These are phyloP conservation scores for Penium margaritaceum DNA, from an alignment of 139 green algal species.

Conservation along the genomic window DNA sequence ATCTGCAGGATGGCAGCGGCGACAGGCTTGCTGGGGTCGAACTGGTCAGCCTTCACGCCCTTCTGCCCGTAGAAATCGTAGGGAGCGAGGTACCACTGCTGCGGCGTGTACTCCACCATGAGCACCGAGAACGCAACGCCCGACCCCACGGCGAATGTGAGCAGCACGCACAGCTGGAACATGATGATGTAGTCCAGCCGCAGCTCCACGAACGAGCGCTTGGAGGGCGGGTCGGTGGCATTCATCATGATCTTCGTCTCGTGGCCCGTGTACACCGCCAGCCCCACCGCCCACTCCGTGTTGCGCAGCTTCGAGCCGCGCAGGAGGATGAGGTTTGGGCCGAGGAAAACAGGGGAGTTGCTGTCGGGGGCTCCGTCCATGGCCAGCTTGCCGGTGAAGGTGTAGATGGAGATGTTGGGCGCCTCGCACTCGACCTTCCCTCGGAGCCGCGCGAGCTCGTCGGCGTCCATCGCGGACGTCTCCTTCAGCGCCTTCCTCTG, in stretches of 20 bases:
- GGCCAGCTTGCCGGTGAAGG: constrained; percentile 52
- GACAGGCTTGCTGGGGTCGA: constrained; percentile 24
- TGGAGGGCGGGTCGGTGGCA: constrained; percentile 61
- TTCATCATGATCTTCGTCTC: constrained; percentile 79
- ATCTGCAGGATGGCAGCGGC: constrained; percentile 48
- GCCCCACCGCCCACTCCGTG: constrained; percentile 62
- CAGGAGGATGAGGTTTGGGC: constrained; percentile 36
- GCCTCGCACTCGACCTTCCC: constrained; percentile 61
- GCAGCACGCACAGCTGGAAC: constrained; percentile 52
- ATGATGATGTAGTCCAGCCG: constrained; percentile 47
- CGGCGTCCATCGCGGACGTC: constrained; percentile 5
- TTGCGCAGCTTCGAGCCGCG: constrained; percentile 65
- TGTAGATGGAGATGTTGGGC: constrained; percentile 75
- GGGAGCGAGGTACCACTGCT: constrained; percentile 40
- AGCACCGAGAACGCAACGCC: constrained; percentile 19
- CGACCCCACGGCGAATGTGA: constrained; percentile 33
- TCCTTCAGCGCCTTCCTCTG: constrained; percentile 28
- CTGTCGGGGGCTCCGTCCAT: constrained; percentile 7
- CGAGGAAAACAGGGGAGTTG: constrained; percentile 24
- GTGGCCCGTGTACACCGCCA: constrained; percentile 82
- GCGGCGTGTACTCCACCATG: neutral
- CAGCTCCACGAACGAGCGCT: constrained; percentile 50
- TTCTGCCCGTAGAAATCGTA: neutral
- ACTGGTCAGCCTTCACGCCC: constrained; percentile 20
- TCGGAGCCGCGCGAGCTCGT: neutral